Evolutionary conservation across 148 eudicot genomes (phyloP), one percentile per base, ranked within the genome.

Genomic region (Gaultheria prostrata): DNA sequence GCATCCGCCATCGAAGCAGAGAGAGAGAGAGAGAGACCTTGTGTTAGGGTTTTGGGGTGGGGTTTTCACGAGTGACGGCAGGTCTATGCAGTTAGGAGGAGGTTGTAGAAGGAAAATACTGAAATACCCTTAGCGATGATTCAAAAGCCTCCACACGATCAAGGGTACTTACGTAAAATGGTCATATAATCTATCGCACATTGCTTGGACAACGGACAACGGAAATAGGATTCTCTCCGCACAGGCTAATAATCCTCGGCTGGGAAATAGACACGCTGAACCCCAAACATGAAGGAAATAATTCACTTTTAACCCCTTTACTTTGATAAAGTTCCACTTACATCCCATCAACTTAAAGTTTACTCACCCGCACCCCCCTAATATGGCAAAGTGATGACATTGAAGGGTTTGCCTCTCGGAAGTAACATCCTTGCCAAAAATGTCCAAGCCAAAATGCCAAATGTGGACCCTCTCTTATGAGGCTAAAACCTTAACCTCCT

Each of bases 1-100:
- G 78, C 1, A 50, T 86, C 85, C 72, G 87, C 92, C 92, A 90
- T 90, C 70, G 82, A 28, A 32, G 15, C 39, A 9, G 8, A 30
- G 7, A 65, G 45, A 50, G 51, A 80, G 72, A 21, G 78, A 30
- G 69, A 18, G 54, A 69, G 57, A 57, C 5, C 8, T 13, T 28
- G 56, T 43, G 17, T 57, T 53, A 30, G 79, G 86, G 81, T 85
- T 85, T 85, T 76, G 56, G 20, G 61, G 30, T 48, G 4, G 45
- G 28, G 59, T 74, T 39, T 26, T 67, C 3, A 67, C 39, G 18
- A 30, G 18, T 5, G 35, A 67, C 72, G 35, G 72, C 71, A 65
- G 71, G 14, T 61, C 67, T n/a, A 21, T 61, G 26, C 18, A 59
- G 56, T 61, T 61, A n/a, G 11, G n/a, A 9, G 67, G 28, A 61